These are phyloP conservation scores for Dendrocalamus sinicus DNA, from an alignment of 176 grass and related monocot genomes.

Conservation along the genomic window DNA sequence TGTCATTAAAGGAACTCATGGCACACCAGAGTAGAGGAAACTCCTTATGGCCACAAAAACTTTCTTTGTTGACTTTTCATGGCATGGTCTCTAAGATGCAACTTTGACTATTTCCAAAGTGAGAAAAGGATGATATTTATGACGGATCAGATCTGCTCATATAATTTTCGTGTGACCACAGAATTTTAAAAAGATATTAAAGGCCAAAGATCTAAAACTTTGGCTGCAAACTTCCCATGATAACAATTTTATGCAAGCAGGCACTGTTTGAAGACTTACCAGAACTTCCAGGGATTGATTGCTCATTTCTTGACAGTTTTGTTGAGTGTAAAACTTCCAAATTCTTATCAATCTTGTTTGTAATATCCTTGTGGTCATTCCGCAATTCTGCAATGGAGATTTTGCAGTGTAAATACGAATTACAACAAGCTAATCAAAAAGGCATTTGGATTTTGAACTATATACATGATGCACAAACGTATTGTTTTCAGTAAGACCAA, in stretches of 20 bases:
- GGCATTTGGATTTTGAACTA: neutral
- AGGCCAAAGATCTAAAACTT: neutral
- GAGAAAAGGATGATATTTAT: neutral
- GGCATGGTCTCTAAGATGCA: slow-evolving; percentile 8
- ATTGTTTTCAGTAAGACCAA: neutral
- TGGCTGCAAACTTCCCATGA: neutral
- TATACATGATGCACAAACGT: neutral
- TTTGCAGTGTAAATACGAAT: neutral
- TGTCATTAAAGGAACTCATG: neutral
- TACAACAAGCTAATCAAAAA: slow-evolving; percentile 14
- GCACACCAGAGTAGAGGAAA: neutral
- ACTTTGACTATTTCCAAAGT: slow-evolving; percentile 3
- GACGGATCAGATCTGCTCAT: neutral
- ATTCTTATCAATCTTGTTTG: slow-evolving; percentile 80
- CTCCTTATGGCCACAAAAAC: neutral
- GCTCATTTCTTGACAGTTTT: slow-evolving; percentile 58
- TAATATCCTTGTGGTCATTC: slow-evolving; percentile 81
- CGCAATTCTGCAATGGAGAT: slow-evolving; percentile 60
- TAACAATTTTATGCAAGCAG: neutral
- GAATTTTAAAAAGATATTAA: neutral
- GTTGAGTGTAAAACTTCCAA: slow-evolving; percentile 76
- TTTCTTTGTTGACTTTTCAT: neutral
- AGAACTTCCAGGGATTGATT: slow-evolving; percentile 39
- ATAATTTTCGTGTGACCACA: neutral
- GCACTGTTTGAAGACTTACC: slow-evolving; percentile 42